Percentiles rank a stretch among this genome's conserved stretches.
Evolutionary conservation across 805 yeast genomes (phyloP).

Genomic region (Metschnikowia lunata): DNA sequence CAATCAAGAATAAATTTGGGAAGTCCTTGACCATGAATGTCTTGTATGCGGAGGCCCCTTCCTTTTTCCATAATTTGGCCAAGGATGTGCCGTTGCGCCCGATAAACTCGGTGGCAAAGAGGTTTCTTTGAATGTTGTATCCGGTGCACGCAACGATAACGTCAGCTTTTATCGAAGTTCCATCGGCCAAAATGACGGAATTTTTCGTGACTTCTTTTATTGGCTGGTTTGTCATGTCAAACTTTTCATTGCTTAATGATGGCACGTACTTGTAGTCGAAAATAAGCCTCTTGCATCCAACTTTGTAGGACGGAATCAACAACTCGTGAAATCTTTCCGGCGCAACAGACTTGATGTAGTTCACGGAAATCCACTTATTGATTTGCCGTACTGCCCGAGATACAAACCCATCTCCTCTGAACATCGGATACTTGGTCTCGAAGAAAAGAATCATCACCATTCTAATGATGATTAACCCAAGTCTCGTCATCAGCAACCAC

Average conservation of each 20-base stretch:
- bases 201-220: slow-evolving; percentile 26
- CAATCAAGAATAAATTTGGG: slow-evolving; percentile 35
- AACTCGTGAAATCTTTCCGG: slow-evolving; percentile 32
- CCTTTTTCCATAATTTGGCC: slow-evolving; percentile 24
- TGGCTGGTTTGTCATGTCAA: slow-evolving; percentile 21
- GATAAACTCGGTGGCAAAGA: slow-evolving; percentile 17
- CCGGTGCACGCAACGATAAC: slow-evolving; percentile 42
- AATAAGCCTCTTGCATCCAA: slow-evolving; percentile 40
- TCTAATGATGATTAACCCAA: too few relatives aligned
- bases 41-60: slow-evolving; percentile 34
- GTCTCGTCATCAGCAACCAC: too few relatives aligned
- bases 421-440: slow-evolving; percentile 35
- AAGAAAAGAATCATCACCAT: slow-evolving; percentile 25
- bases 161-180: slow-evolving; percentile 29
- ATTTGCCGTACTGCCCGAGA: slow-evolving; percentile 25
- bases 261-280: slow-evolving; percentile 36
- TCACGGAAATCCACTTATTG: slow-evolving; percentile 17
- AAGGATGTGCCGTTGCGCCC: slow-evolving; percentile 27
- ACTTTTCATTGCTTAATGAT: slow-evolving; percentile 27
- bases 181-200: slow-evolving; percentile 26
- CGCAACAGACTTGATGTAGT: slow-evolving; percentile 26
- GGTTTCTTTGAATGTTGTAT: slow-evolving; percentile 24
- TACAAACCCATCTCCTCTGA: slow-evolving; percentile 24
- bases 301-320: slow-evolving; percentile 35
- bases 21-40: slow-evolving; percentile 29